These are phyloP conservation scores for Serendipita indica DNA, from an alignment of 768 basidiomycete species.

Conservation along the genomic window DNA sequence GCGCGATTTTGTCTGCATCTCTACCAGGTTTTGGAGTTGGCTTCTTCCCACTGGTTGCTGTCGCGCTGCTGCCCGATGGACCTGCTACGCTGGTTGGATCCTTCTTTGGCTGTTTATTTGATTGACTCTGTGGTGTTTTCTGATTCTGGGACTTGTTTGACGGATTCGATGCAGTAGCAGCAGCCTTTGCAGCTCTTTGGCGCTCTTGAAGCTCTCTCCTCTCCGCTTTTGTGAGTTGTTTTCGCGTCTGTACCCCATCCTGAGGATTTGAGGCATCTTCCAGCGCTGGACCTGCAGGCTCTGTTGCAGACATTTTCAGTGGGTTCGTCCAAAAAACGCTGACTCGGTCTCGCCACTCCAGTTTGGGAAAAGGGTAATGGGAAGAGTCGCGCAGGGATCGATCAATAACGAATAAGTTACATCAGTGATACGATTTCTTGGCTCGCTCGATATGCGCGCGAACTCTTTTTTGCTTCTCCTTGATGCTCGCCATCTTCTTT, in stretches of 20 bases:
- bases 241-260: constrained; percentile 17
- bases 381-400: no score
- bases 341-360: no score
- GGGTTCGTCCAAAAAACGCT: neutral
- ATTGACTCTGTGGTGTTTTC: neutral
- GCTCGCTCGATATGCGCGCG: constrained; percentile 58
- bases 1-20: constrained; percentile 24
- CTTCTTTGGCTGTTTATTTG: neutral
- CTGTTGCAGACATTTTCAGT: neutral
- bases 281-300: neutral
- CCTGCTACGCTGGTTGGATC: neutral
- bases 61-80: neutral
- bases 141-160: neutral
- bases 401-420: no score
- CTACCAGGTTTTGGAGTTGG: constrained; percentile 12
- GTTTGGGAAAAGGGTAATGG: no score
- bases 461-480: constrained; percentile 68
- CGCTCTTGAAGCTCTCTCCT: constrained; percentile 64
- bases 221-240: constrained; percentile 57
- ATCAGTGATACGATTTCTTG: constrained; percentile 36
- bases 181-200: constrained; percentile 64
- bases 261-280: neutral
- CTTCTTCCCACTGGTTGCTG: neutral
- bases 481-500: constrained; percentile 61
- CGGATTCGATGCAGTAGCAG: constrained; percentile 28